Evolutionary conservation across 306 rosid genomes (phyloP).

Genomic region (Medicago lupulina): DNA sequence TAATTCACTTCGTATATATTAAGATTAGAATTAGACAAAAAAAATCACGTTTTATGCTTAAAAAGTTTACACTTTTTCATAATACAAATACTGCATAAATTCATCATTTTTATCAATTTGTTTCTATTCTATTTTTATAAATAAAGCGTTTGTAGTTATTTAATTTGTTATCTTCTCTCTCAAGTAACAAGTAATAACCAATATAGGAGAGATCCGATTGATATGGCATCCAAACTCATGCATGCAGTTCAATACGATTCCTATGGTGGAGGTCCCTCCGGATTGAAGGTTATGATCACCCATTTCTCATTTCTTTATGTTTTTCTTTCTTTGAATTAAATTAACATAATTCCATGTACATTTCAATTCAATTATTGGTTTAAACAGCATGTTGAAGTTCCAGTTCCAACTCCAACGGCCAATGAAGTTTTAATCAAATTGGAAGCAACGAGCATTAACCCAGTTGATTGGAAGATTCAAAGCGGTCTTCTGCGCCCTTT

Average conservation of each 20-base stretch:
- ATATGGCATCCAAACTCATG: slow-evolving; percentile 34
- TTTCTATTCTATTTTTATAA: too few species aligned
- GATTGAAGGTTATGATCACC: slow-evolving; percentile 40
- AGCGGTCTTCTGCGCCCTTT: slow-evolving; percentile 55
- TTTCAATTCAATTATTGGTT: not conserved
- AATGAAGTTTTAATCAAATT: slow-evolving; percentile 64
- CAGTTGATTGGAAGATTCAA: slow-evolving; percentile 81
- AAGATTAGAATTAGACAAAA: too few species aligned
- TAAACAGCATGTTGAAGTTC: slow-evolving; percentile 74
- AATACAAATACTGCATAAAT: too few species aligned
- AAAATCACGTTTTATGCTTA: too few species aligned
- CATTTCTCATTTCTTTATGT: not conserved
- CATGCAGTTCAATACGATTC: slow-evolving; percentile 43
- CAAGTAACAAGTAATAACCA: too few species aligned
- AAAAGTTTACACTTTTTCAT: too few species aligned
- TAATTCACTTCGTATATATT: too few species aligned
- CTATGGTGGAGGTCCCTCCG: slow-evolving; percentile 51
- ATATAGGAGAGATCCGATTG: not conserved
- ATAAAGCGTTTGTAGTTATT: too few species aligned
- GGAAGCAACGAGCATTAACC: slow-evolving; percentile 71
- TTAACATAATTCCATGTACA: not conserved
- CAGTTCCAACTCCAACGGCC: slow-evolving; percentile 59
- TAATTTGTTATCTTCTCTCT: too few species aligned
- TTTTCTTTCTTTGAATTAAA: not conserved
- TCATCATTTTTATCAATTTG: too few species aligned